Percentiles rank a stretch among this genome's conserved stretches.
phyloP scores from a whole-genome alignment of 139 green algal species.

The Diplosphaera chodatii region DNA sequence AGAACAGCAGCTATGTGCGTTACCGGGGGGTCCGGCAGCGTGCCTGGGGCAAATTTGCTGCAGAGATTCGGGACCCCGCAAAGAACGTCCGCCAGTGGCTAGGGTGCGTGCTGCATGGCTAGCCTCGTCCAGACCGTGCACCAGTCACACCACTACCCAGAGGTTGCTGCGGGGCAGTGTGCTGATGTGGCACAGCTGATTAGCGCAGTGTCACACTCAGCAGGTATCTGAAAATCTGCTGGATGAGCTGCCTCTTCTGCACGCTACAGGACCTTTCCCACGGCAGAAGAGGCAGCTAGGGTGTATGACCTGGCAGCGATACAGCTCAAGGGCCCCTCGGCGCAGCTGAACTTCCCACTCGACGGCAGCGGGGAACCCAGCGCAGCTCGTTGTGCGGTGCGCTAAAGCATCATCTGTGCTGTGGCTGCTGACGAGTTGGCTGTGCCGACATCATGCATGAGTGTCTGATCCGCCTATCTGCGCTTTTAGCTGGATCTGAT shows the following conservation, averaged over 20 bases:
- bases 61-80: constrained; percentile 65
- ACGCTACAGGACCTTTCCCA: constrained; percentile 25
- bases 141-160: too few relatives aligned
- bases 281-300: constrained; percentile 25
- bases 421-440: too few relatives aligned
- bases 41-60: constrained; percentile 77
- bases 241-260: too few relatives aligned
- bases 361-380: constrained; percentile 3
- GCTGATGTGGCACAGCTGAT: too few relatives aligned
- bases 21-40: constrained; percentile 68
- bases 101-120: constrained; percentile 46
- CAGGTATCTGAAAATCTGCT: too few relatives aligned
- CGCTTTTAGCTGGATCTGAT: neutral
- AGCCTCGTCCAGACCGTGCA: neutral
- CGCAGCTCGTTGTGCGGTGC: constrained; percentile 11
- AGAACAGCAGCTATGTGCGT: constrained; percentile 18
- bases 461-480: too few relatives aligned
- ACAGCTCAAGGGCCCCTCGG: constrained; percentile 24
- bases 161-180: too few relatives aligned
- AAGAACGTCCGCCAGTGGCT: constrained; percentile 69
- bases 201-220: too few relatives aligned
- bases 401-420: neutral
- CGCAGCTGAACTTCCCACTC: constrained; percentile 32
- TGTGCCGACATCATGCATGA: too few relatives aligned
- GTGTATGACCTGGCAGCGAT: constrained; percentile 35